Percentiles rank a stretch among this genome's conserved stretches.
Evolutionary conservation across 805 yeast species (phyloP).

Genomic region (Brettanomyces naardenensis): DNA sequence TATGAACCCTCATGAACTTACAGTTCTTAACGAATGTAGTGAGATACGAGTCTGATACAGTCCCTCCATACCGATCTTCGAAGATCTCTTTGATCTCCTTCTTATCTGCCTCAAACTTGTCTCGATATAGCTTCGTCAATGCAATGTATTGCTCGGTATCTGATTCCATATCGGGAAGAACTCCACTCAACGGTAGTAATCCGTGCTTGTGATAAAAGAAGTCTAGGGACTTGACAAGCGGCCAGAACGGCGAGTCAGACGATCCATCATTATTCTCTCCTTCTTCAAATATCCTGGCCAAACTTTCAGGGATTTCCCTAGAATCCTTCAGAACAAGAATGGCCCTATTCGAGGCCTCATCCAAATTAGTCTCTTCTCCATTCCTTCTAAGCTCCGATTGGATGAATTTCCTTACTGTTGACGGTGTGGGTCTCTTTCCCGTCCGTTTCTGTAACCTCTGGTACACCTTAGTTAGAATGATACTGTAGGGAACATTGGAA

Average conservation of each 20-base stretch:
- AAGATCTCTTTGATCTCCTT: slow-evolving; percentile 26
- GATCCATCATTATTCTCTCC: slow-evolving; percentile 13
- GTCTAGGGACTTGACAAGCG: slow-evolving; percentile 45
- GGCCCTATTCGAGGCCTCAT: slow-evolving; percentile 30
- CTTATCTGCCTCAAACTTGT: slow-evolving; percentile 45
- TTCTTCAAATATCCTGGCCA: slow-evolving; percentile 19
- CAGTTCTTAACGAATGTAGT: slow-evolving; percentile 54
- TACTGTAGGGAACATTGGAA: slow-evolving; percentile 64
- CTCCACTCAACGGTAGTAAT: slow-evolving; percentile 64
- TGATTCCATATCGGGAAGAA: slow-evolving; percentile 84
- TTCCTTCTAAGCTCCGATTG: slow-evolving; percentile 5
- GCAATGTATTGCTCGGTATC: slow-evolving; percentile 53
- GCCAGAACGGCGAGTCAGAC: slow-evolving; percentile 45
- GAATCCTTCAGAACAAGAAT: slow-evolving; percentile 35
- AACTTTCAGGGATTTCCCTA: slow-evolving; percentile 23
- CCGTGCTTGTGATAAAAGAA: slow-evolving; percentile 35
- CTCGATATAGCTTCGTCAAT: slow-evolving; percentile 50
- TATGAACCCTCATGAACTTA: slow-evolving; percentile 39
- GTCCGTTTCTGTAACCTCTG: slow-evolving; percentile 28
- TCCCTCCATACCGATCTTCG: not conserved
- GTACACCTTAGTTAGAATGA: slow-evolving; percentile 50
- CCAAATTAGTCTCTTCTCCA: slow-evolving; percentile 29
- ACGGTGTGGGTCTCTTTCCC: slow-evolving; percentile 12
- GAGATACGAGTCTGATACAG: not conserved
- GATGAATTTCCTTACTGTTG: slow-evolving; percentile 14